phyloP scores from a whole-genome alignment of 1,284 basidiomycete genomes.

The Athelia psychrophila region DNA sequence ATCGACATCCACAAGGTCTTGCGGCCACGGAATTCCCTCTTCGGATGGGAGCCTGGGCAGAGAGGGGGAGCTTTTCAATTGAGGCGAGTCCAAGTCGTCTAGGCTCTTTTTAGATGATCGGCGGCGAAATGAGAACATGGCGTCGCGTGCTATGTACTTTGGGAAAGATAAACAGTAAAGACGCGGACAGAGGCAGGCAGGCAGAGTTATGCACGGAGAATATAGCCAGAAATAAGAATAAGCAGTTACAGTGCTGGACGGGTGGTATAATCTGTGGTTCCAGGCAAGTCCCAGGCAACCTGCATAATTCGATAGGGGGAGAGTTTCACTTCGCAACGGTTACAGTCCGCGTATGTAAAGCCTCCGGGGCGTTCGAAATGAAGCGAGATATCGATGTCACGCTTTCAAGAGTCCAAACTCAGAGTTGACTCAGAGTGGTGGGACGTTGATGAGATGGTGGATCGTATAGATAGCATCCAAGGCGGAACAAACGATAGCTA shows the following conservation, averaged over 20 bases:
- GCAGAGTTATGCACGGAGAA: conserved; percentile 1
- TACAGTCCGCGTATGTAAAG: too few relatives aligned
- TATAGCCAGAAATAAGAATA: not conserved
- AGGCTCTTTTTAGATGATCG: conserved; percentile 57
- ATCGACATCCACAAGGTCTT: conserved; percentile 68
- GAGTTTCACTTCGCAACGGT: too few relatives aligned
- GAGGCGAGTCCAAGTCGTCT: conserved; percentile 34
- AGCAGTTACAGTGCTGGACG: too few relatives aligned
- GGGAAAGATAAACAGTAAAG: conserved; percentile 5
- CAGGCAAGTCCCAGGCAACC: not conserved
- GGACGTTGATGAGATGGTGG: too few relatives aligned
- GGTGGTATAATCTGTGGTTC: not conserved
- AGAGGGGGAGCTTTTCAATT: conserved; percentile 64
- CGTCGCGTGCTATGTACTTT: conserved; percentile 7
- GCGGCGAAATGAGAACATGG: conserved; percentile 76
- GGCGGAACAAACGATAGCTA: too few relatives aligned
- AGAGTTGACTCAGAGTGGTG: too few relatives aligned
- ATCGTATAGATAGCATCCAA: too few relatives aligned
- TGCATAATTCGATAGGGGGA: too few relatives aligned
- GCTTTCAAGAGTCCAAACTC: too few relatives aligned
- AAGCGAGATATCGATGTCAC: too few relatives aligned
- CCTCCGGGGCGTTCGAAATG: too few relatives aligned
- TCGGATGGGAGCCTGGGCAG: conserved; percentile 70
- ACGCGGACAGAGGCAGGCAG: conserved; percentile 13
- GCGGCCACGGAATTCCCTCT: conserved; percentile 77